These are phyloP conservation scores for Ramularia collo-cygni DNA, from an alignment of 2,329 filamentous ascomycete genomes.

Conservation along the genomic window DNA sequence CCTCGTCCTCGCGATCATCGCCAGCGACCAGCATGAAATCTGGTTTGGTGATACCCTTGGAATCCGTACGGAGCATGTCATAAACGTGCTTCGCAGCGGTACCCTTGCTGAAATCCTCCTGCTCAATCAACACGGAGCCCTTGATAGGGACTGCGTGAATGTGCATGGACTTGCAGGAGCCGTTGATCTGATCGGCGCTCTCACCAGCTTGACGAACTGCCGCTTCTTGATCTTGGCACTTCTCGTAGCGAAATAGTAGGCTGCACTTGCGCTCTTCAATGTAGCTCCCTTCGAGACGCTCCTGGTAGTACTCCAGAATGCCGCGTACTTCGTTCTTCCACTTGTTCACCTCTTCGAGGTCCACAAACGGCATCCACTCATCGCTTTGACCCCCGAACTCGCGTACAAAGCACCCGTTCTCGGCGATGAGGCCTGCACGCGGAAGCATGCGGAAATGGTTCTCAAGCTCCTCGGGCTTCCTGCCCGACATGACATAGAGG, in stretches of 20 bases:
- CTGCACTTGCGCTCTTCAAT: conserved; percentile 91
- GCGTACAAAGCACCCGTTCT: conserved; percentile 88
- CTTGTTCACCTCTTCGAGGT: conserved; percentile 59
- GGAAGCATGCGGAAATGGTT: conserved; percentile 77
- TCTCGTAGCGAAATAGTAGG: conserved; percentile 83
- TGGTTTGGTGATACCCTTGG: conserved; percentile 36
- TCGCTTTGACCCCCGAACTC: conserved; percentile 50
- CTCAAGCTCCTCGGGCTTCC: conserved; percentile 81
- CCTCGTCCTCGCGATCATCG: conserved; percentile 87
- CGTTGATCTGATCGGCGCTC: conserved; percentile 91
- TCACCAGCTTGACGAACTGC: conserved; percentile 78
- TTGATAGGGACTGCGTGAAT: conserved; percentile 76
- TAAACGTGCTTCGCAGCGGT: conserved; percentile 73
- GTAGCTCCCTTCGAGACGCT: conserved; percentile 79
- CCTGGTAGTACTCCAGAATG: conserved; percentile 83
- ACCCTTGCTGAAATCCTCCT: conserved; percentile 78
- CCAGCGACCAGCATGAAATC: conserved; percentile 88
- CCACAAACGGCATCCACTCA: conserved; percentile 71
- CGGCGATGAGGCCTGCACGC: conserved; percentile 80
- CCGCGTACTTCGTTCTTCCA: conserved; percentile 82
- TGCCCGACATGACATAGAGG: conserved; percentile 90
- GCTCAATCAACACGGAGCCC: conserved; percentile 75
- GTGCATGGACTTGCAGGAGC: conserved; percentile 74
- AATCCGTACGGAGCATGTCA: conserved; percentile 34
- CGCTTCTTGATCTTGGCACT: conserved; percentile 66